These are phyloP conservation scores for Fusarium sp. DNA, from an alignment of 2,329 filamentous ascomycete species.

Conservation along the genomic window DNA sequence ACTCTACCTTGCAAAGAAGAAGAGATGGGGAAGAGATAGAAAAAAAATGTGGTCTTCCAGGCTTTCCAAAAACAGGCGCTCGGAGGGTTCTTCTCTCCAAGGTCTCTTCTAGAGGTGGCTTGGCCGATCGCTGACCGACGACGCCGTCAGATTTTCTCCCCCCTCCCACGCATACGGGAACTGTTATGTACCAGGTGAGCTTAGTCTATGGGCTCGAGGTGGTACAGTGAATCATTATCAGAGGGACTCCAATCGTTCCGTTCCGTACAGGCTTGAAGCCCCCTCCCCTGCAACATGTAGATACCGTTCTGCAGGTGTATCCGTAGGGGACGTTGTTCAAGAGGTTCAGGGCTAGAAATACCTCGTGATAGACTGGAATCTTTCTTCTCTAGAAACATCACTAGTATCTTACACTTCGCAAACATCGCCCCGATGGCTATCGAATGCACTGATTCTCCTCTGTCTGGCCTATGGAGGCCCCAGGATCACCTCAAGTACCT, in stretches of 20 bases:
- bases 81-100: neutral
- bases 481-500: slow-evolving; percentile 31
- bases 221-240: slow-evolving; percentile 30
- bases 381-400: neutral
- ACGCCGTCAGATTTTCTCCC: slow-evolving; percentile 24
- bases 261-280: neutral
- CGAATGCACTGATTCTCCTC: slow-evolving; percentile 24
- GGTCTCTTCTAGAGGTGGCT: slow-evolving; percentile 29
- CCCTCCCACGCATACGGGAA: slow-evolving; percentile 12
- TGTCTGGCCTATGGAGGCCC: slow-evolving; percentile 33
- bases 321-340: neutral
- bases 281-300: neutral
- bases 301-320: slow-evolving; percentile 2
- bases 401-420: neutral
- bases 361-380: neutral
- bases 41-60: neutral
- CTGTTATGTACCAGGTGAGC: slow-evolving; percentile 25
- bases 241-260: slow-evolving; percentile 5
- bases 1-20: slow-evolving; percentile 22
- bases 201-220: slow-evolving; percentile 25
- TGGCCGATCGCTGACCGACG: slow-evolving; percentile 23
- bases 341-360: slow-evolving; percentile 30
- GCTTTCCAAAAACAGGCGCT: neutral
- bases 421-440: slow-evolving; percentile 16
- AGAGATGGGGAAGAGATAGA: neutral